These are phyloP conservation scores for Globisporangium emineosum DNA, from an alignment of 352 stramenopile species.

Conservation along the genomic window DNA sequence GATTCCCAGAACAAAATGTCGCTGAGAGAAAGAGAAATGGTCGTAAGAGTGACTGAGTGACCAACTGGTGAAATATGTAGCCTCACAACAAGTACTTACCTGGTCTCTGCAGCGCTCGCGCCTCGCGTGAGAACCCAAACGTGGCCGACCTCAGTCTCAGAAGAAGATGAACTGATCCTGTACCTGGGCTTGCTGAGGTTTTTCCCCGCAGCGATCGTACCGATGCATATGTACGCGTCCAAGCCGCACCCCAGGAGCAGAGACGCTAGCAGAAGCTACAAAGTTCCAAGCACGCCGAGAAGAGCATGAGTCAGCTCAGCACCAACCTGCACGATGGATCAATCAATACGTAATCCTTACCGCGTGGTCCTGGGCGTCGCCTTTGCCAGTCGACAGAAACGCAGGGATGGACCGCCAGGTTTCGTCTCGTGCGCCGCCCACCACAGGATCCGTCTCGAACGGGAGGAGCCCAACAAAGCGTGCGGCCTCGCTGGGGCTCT, in stretches of 20 bases:
- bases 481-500: slow-evolving; percentile 76
- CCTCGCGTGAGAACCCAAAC: slow-evolving; percentile 75
- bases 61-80: too few species aligned
- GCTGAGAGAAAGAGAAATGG: slow-evolving; percentile 5
- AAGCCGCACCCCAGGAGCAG: slow-evolving; percentile 88
- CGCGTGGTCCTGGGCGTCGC: slow-evolving; percentile 83
- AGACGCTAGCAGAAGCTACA: slow-evolving; percentile 77
- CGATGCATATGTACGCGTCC: slow-evolving; percentile 86
- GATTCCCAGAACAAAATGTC: slow-evolving; percentile 72
- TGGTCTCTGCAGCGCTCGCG: slow-evolving; percentile 15
- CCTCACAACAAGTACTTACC: slow-evolving; percentile 13
- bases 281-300: too few species aligned
- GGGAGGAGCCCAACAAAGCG: slow-evolving; percentile 83
- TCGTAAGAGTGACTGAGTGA: too few species aligned
- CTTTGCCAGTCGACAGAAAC: slow-evolving; percentile 69
- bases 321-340: not conserved
- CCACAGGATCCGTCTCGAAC: slow-evolving; percentile 45
- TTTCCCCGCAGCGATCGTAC: slow-evolving; percentile 48
- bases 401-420: slow-evolving; percentile 74
- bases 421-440: slow-evolving; percentile 62
- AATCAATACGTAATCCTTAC: slow-evolving; percentile 20
- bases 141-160: slow-evolving; percentile 47
- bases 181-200: slow-evolving; percentile 15
- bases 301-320: not conserved
- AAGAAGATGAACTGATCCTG: not conserved